phyloP scores from a whole-genome alignment of 495 filamentous ascomycete genomes.

The Halenospora varia region DNA sequence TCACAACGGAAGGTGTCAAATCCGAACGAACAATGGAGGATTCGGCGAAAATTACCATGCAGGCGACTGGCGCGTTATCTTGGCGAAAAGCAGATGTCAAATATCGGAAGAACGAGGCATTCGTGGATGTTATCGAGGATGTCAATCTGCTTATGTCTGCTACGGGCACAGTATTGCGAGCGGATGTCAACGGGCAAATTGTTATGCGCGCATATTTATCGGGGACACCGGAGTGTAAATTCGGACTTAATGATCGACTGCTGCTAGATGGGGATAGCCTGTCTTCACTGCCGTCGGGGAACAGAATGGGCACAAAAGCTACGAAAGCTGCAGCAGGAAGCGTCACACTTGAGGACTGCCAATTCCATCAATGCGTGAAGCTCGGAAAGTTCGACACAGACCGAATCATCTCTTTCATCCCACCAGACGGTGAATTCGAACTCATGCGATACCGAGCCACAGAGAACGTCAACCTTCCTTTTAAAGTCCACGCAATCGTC shows the following conservation, averaged over 20 bases:
- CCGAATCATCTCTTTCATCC: slow-evolving; percentile 95
- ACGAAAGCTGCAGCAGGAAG: slow-evolving; percentile 93
- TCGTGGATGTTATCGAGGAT: slow-evolving; percentile 99
- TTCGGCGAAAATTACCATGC: slow-evolving; percentile 96
- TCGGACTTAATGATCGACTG: slow-evolving; percentile 94
- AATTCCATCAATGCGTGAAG: slow-evolving; percentile 99
- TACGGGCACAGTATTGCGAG: slow-evolving; percentile 88
- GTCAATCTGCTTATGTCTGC: slow-evolving; percentile 99
- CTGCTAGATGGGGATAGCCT: slow-evolving; percentile 78
- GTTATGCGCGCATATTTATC: slow-evolving; percentile 98
- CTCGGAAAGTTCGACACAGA: slow-evolving; percentile 96
- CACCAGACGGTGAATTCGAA: slow-evolving; percentile 98
- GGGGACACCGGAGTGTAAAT: slow-evolving; percentile 98
- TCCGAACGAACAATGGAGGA: slow-evolving; percentile 89
- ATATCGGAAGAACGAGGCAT: slow-evolving; percentile 99
- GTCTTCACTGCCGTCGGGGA: slow-evolving; percentile 61
- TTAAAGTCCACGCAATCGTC: slow-evolving; percentile 98
- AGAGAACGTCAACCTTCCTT: slow-evolving; percentile 98
- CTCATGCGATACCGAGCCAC: slow-evolving; percentile 99
- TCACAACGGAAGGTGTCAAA: slow-evolving; percentile 98
- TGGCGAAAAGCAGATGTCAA: slow-evolving; percentile 97
- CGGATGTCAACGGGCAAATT: slow-evolving; percentile 96
- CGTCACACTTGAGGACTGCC: slow-evolving; percentile 96
- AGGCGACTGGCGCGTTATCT: slow-evolving; percentile 94
- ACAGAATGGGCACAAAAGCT: slow-evolving; percentile 71